A percentile compares a stretch with the other conserved stretches of the same genome.
phyloP scores from a whole-genome alignment of 2,329 filamentous ascomycete genomes.

The Aspergillus proliferans region DNA sequence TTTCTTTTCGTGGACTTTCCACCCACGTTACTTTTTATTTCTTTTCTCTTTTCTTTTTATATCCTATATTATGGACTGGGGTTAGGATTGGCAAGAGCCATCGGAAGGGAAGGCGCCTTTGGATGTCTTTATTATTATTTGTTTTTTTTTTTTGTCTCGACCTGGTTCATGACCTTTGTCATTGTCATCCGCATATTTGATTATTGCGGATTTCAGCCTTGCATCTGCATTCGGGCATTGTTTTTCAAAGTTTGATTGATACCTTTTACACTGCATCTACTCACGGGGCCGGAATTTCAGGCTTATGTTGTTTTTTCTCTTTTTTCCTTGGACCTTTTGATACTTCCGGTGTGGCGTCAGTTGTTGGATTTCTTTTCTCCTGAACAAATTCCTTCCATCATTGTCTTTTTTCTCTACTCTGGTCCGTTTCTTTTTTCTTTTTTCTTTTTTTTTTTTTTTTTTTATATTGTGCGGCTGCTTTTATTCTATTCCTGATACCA shows the following conservation, averaged over 20 bases:
- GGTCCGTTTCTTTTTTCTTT: constrained; percentile 5
- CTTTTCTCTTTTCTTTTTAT: constrained; percentile 4
- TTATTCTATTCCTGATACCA: constrained; percentile 11
- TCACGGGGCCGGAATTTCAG: constrained; percentile 15
- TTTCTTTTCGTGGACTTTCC: constrained; percentile 2
- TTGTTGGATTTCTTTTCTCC: constrained; percentile 13
- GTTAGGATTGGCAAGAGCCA: constrained; percentile 8
- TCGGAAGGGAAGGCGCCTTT: constrained; percentile 14
- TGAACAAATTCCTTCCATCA: constrained; percentile 9
- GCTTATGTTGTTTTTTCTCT: constrained; percentile 7
- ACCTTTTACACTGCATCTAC: constrained; percentile 17
- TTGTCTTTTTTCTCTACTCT: neutral
- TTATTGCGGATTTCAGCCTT: constrained; percentile 9
- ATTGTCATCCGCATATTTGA: neutral
- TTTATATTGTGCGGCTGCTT: constrained; percentile 9
- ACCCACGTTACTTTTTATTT: neutral
- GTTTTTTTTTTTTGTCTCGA: constrained; percentile 6
- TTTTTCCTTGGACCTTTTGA: constrained; percentile 14
- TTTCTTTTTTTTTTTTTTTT: constrained; percentile 6
- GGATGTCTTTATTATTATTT: constrained; percentile 3
- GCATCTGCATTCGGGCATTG: constrained; percentile 17
- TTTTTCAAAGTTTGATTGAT: constrained; percentile 15
- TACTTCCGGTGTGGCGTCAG: constrained; percentile 23
- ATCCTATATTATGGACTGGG: constrained; percentile 10
- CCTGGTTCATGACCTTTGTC: constrained; percentile 3